Percentiles rank a stretch among this genome's conserved stretches.
These are phyloP conservation scores for Periglandula ipomoeae DNA, from an alignment of 2,329 filamentous ascomycete species.

Conservation along the genomic window DNA sequence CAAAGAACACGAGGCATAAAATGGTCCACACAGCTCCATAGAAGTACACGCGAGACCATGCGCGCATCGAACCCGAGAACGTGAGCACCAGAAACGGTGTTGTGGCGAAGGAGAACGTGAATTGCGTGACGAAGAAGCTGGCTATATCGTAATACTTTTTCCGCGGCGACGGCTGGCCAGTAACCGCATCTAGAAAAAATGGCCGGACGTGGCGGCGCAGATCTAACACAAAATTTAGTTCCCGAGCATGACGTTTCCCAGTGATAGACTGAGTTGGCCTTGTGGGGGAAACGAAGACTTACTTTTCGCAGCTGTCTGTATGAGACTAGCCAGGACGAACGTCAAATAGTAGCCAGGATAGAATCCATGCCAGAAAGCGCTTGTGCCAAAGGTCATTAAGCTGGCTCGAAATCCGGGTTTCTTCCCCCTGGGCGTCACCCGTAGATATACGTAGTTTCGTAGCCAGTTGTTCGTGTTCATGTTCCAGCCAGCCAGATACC, in stretches of 20 bases:
- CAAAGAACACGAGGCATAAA: conserved; percentile 63
- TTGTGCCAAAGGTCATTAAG: conserved; percentile 87
- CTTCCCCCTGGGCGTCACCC: conserved; percentile 89
- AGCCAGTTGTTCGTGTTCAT: conserved; percentile 98
- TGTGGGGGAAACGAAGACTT: conserved; percentile 26
- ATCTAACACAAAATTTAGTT: conserved; percentile 42
- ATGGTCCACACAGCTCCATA: conserved; percentile 66
- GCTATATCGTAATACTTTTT: conserved; percentile 84
- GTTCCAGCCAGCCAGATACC: conserved; percentile 89
- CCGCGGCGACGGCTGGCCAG: conserved; percentile 53
- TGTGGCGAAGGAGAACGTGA: conserved; percentile 74
- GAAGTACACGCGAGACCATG: conserved; percentile 85
- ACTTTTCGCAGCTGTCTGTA: conserved; percentile 95
- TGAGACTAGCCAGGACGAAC: conserved; percentile 81
- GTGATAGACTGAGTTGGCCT: background rate
- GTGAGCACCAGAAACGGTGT: conserved; percentile 78
- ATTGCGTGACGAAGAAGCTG: conserved; percentile 67
- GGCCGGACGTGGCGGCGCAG: conserved; percentile 83
- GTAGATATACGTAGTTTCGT: conserved; percentile 88
- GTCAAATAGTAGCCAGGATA: conserved; percentile 92
- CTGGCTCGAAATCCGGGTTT: conserved; percentile 95
- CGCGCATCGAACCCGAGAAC: conserved; percentile 58
- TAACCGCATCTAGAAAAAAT: conserved; percentile 79
- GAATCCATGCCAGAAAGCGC: conserved; percentile 96
- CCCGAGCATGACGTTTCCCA: background rate